These are phyloP conservation scores for Tolypocladium endophyticum DNA, from an alignment of 2,329 filamentous ascomycete species.

Conservation along the genomic window DNA sequence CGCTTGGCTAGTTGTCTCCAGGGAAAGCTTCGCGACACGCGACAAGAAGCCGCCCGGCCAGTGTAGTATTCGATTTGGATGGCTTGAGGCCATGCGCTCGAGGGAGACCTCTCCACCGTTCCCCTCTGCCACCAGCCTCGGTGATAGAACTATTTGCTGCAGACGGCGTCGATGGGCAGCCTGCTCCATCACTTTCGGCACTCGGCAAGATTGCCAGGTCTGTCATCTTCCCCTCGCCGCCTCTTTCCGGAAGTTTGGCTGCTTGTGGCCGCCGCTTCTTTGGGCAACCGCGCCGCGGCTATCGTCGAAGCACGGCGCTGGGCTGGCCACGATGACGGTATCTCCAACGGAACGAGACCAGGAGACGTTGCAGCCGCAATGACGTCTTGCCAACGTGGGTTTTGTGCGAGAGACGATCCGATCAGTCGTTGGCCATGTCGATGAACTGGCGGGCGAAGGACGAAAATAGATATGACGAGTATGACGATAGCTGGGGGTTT, in stretches of 20 bases:
- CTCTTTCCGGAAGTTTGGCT: neutral
- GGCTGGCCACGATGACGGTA: neutral
- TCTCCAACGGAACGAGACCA: too few relatives aligned
- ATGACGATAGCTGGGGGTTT: neutral
- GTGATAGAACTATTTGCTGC: neutral
- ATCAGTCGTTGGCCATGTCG: neutral
- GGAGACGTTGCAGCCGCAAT: neutral
- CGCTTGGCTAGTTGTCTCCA: neutral
- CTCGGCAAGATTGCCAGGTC: neutral
- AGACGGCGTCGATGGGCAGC: neutral
- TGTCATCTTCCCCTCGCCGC: neutral
- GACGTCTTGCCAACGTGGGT: neutral
- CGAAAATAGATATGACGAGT: neutral
- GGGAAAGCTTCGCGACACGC: neutral
- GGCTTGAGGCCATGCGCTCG: neutral
- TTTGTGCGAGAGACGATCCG: neutral
- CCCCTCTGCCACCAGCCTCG: neutral
- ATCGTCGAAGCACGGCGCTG: neutral
- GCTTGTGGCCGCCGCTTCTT: neutral
- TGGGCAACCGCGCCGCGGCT: neutral
- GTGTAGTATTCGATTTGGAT: neutral
- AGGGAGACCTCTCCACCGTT: neutral
- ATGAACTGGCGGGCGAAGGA: neutral
- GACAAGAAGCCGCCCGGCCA: neutral
- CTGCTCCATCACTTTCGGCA: neutral